Evolutionary conservation across 108 stramenopile genomes (phyloP), one percentile per base, ranked within the genome.

Genomic region (Conticribra weissflogii): DNA sequence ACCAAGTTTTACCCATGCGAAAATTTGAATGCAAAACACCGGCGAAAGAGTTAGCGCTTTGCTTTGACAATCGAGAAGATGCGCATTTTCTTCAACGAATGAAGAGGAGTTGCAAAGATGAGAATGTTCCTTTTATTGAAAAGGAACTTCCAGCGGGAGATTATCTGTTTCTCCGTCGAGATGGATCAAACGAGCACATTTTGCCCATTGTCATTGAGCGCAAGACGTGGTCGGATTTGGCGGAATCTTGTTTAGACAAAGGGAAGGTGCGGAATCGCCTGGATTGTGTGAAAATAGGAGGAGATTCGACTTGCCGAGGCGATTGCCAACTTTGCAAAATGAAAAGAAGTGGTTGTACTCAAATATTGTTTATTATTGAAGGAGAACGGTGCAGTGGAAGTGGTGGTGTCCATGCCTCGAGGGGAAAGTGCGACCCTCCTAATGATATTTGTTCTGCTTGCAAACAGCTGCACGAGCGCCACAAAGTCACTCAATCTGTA

Each of bases 141-240:
- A 74, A 66, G 46, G 84, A 85, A 54, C 59, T 85, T 25, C 84
- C 81, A 8, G 81, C 84, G 31, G 84, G 81, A 5, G 84, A 85
- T 55, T 85, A 79, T 50, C 69, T 85, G 22, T 85, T 85, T 50
- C 14, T 76, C 12, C 66, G 68, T 29, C 59, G 50, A 59, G 50
- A 70, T 34, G 64, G 63, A 32, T 22, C 29, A 16, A 49, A 64
- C 25, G 81, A 82, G 25, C 19, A 66, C 18, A 55, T 85, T 41
- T 17, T 75, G 17, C 84, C 81, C 1, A 22, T 85, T 30, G 69
- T 85, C 21, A 63, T 82, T 49, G 84, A 85, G 46, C 62, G 84
- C 18, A 85, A 85, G 54, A 67, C 74, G 18, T 85, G 81, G 84
- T 78, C 76, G 1, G 84, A 85, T 71, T 65, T 85, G 49, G 84